These are phyloP conservation scores for Turritis glabra DNA, from an alignment of 345 rosid genomes.

Conservation along the genomic window DNA sequence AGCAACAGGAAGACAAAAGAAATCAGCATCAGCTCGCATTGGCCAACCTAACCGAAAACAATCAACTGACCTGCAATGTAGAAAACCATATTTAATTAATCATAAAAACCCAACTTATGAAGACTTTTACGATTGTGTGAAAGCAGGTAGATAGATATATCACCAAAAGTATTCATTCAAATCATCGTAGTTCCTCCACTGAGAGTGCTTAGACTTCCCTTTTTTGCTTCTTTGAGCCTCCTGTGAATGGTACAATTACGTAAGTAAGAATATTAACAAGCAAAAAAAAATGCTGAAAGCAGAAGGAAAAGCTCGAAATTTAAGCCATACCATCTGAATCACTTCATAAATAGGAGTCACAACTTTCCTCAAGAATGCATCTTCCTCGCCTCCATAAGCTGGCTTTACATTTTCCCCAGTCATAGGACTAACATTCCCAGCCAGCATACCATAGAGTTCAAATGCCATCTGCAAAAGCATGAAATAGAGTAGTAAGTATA, in stretches of 20 bases:
- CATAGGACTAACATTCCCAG: slow-evolving; percentile 97
- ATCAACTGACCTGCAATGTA: slow-evolving; percentile 77
- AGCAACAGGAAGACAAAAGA: slow-evolving; percentile 57
- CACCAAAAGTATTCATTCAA: slow-evolving; percentile 97
- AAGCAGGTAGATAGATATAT: slow-evolving; percentile 8
- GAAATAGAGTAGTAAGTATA: not conserved
- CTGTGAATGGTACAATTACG: slow-evolving; percentile 46
- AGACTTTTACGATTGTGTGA: not conserved
- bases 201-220: slow-evolving; percentile 96
- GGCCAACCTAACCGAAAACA: slow-evolving; percentile 99
- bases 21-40: slow-evolving; percentile 96
- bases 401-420: slow-evolving; percentile 99
- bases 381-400: slow-evolving; percentile 97
- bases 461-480: slow-evolving; percentile 79
- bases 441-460: slow-evolving; percentile 96
- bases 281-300: slow-evolving; percentile 2
- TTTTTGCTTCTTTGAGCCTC: slow-evolving; percentile 83
- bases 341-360: slow-evolving; percentile 90
- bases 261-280: slow-evolving; percentile 1
- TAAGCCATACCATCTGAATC: slow-evolving; percentile 60
- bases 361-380: slow-evolving; percentile 90
- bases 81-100: slow-evolving; percentile 10
- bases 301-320: not conserved
- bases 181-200: slow-evolving; percentile 99
- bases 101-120: slow-evolving; percentile 1